These are phyloP conservation scores for Atkinsonella texensis DNA, from an alignment of 2,329 filamentous ascomycete genomes.

Conservation along the genomic window DNA sequence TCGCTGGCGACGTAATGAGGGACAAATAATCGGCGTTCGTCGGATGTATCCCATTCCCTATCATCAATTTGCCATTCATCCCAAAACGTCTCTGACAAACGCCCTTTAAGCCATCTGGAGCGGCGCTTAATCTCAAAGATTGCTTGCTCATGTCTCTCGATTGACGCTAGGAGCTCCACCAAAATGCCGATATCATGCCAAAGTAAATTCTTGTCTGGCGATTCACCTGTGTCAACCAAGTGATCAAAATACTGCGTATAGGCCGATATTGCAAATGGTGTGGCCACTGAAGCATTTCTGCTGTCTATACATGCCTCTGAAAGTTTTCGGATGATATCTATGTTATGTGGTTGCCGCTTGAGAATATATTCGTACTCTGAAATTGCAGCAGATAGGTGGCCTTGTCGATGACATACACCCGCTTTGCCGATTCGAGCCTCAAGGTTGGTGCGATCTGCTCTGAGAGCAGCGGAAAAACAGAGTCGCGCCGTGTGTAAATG, in stretches of 20 bases:
- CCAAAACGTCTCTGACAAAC: constrained; percentile 66
- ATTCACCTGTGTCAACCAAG: constrained; percentile 20
- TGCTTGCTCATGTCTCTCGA: constrained; percentile 51
- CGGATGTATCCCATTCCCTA: constrained; percentile 74
- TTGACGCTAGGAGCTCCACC: constrained; percentile 62
- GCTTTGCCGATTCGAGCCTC: constrained; percentile 48
- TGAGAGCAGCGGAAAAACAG: constrained; percentile 48
- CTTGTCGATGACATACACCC: constrained; percentile 42
- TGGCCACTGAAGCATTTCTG: constrained; percentile 28
- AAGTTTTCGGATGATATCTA: constrained; percentile 41
- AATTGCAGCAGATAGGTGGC: constrained; percentile 40
- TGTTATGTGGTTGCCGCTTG: constrained; percentile 38
- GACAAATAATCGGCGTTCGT: constrained; percentile 53
- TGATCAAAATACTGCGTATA: constrained; percentile 37
- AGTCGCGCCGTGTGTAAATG: constrained; percentile 42
- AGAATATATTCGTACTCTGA: constrained; percentile 44
- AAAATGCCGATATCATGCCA: constrained; percentile 87
- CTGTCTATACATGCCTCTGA: constrained; percentile 45
- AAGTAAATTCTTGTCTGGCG: constrained; percentile 28
- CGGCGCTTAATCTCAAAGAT: constrained; percentile 59
- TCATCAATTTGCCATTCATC: constrained; percentile 61
- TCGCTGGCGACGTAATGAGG: constrained; percentile 45
- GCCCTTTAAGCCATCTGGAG: constrained; percentile 71
- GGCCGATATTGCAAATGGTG: constrained; percentile 31
- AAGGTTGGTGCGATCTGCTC: constrained; percentile 44